Evolutionary conservation across 371 early-diverging fungal species (phyloP).

Genomic region (Mucor plumbeus): DNA sequence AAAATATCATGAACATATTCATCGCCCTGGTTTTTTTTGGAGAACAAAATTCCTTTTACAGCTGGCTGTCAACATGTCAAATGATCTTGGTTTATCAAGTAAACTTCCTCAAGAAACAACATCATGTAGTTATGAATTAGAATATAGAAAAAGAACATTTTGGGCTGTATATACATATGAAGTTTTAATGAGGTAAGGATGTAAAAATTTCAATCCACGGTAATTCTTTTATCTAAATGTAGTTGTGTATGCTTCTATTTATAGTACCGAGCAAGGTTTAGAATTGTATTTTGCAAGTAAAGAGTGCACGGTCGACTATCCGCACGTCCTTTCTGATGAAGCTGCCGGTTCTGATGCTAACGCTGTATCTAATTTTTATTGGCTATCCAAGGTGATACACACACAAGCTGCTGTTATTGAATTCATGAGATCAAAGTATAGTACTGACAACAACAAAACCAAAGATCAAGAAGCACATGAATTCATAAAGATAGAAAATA

Average conservation of each 20-base stretch:
- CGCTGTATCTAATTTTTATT: constrained; percentile 36
- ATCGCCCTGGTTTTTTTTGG: constrained; percentile 53
- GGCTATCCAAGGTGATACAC: constrained; percentile 42
- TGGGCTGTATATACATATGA: constrained; percentile 36
- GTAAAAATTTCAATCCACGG: too few species aligned
- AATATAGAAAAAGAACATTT: constrained; percentile 28
- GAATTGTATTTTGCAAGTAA: constrained; percentile 20
- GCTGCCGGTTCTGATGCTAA: constrained; percentile 15
- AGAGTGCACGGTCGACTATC: constrained; percentile 36
- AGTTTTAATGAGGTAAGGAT: constrained; percentile 32
- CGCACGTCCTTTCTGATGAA: constrained; percentile 31
- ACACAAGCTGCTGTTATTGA: constrained; percentile 37
- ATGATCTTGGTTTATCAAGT: constrained; percentile 38
- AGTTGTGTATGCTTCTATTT: background rate
- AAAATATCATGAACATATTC: constrained; percentile 51
- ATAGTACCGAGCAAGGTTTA: constrained; percentile 39
- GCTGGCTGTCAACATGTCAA: constrained; percentile 44
- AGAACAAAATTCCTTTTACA: constrained; percentile 46
- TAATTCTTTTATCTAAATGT: background rate
- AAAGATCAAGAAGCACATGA: constrained; percentile 4
- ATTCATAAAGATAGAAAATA: constrained; percentile 16
- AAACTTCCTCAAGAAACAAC: background rate
- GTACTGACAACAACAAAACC: background rate
- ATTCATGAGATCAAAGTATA: constrained; percentile 38
- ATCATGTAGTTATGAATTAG: constrained; percentile 4